Evolutionary conservation across 1,284 basidiomycete genomes (phyloP).

Genomic region (Taiwanofungus camphoratus): DNA sequence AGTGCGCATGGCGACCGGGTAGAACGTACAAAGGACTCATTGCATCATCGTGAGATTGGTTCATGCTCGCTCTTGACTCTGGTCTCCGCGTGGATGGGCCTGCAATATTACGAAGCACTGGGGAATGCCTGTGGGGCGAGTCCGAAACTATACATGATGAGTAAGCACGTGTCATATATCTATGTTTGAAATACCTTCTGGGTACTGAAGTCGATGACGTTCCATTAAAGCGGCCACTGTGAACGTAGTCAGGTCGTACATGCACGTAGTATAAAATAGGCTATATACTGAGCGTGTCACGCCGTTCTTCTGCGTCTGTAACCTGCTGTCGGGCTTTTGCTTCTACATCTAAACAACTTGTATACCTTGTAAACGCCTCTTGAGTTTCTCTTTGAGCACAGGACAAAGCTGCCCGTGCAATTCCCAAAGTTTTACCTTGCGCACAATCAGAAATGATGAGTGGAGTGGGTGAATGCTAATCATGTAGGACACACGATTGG

Average conservation of each 20-base stretch:
- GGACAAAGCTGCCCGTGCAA: conserved; percentile 34
- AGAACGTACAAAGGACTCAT: conserved; percentile 8
- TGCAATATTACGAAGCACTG: neutral
- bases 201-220: conserved; percentile 15
- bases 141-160: neutral
- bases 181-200: conserved; percentile 14
- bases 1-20: neutral
- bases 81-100: neutral
- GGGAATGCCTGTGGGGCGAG: neutral
- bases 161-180: conserved; percentile 1
- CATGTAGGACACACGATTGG: conserved; percentile 17
- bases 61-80: conserved; percentile 6
- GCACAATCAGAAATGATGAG: neutral
- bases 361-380: conserved; percentile 66
- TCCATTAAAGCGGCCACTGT: conserved; percentile 25
- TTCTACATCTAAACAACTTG: conserved; percentile 60
- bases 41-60: conserved; percentile 3
- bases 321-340: conserved; percentile 59
- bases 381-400: conserved; percentile 66
- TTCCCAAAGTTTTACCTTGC: conserved; percentile 35
- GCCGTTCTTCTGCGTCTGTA: conserved; percentile 55
- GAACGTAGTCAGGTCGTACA: conserved; percentile 1
- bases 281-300: conserved; percentile 60
- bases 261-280: conserved; percentile 1
- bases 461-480: neutral